phyloP scores from a whole-genome alignment of 345 rosid species.

The Microthlaspi erraticum region DNA sequence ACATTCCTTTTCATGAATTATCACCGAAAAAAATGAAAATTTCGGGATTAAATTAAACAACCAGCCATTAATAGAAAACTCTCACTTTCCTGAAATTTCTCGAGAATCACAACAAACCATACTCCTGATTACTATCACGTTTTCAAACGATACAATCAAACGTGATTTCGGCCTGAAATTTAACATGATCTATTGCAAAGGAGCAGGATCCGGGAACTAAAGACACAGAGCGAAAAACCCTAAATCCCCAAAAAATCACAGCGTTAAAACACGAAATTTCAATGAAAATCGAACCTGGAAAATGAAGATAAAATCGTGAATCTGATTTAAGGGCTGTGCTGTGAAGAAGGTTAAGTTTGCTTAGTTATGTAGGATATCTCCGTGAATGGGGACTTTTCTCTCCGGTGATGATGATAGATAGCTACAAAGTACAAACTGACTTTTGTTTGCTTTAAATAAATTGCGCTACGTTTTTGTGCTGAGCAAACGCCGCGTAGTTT shows the following conservation, averaged over 20 bases:
- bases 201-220: conserved; percentile 19
- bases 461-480: conserved; percentile 39
- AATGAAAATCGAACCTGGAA: conserved; percentile 20
- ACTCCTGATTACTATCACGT: conserved; percentile 15
- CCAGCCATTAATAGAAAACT: conserved; percentile 36
- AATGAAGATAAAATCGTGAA: conserved; percentile 4
- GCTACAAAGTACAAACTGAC: conserved; percentile 10
- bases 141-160: not conserved
- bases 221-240: conserved; percentile 26
- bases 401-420: conserved; percentile 20
- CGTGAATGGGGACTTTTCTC: conserved; percentile 29
- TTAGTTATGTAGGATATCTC: conserved; percentile 34
- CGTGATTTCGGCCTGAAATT: not conserved
- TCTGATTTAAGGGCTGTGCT: conserved; percentile 18
- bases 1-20: not conserved
- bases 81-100: conserved; percentile 36
- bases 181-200: conserved; percentile 17
- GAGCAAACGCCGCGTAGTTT: conserved; percentile 45
- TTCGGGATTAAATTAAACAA: not conserved
- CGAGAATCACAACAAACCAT: conserved; percentile 27
- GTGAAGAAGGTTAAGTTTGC: conserved; percentile 10
- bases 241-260: conserved; percentile 7
- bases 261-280: not conserved
- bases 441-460: conserved; percentile 15
- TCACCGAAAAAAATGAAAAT: not conserved